phyloP scores from a whole-genome alignment of 169 alveolate genomes.

The Toxoplasma gondii region DNA sequence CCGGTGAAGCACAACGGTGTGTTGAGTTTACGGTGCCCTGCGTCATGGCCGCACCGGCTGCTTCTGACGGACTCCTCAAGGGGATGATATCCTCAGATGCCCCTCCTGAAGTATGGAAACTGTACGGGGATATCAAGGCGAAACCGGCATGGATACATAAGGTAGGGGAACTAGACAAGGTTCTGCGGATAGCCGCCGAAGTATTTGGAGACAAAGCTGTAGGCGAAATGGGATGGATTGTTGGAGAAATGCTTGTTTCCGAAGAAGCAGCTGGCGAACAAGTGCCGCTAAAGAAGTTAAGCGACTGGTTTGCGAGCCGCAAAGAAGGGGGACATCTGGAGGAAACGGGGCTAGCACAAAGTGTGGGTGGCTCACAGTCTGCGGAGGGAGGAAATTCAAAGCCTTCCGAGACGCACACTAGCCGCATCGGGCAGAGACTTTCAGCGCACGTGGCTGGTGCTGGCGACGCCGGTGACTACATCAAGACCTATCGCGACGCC shows the following conservation, averaged over 20 bases:
- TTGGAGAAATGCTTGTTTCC: background rate
- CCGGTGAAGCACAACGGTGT: background rate
- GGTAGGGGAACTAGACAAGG: background rate
- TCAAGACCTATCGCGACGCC: background rate
- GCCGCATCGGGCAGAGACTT: background rate
- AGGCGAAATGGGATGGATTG: background rate
- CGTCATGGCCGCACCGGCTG: background rate
- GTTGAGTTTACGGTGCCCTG: background rate
- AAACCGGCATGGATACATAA: background rate
- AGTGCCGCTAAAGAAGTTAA: background rate
- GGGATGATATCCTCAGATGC: background rate
- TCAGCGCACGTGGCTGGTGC: background rate
- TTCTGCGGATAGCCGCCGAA: background rate
- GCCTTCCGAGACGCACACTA: no score
- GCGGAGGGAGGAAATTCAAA: no score
- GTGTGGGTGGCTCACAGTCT: background rate
- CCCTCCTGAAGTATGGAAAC: background rate
- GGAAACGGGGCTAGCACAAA: background rate
- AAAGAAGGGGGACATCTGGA: background rate
- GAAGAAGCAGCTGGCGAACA: background rate
- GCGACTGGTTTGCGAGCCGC: background rate
- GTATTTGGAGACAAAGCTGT: background rate
- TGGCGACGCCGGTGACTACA: background rate
- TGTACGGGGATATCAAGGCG: background rate
- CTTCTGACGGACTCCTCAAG: background rate